phyloP scores from a whole-genome alignment of 2,329 filamentous ascomycete species.

The Sarocladium brachiariae region DNA sequence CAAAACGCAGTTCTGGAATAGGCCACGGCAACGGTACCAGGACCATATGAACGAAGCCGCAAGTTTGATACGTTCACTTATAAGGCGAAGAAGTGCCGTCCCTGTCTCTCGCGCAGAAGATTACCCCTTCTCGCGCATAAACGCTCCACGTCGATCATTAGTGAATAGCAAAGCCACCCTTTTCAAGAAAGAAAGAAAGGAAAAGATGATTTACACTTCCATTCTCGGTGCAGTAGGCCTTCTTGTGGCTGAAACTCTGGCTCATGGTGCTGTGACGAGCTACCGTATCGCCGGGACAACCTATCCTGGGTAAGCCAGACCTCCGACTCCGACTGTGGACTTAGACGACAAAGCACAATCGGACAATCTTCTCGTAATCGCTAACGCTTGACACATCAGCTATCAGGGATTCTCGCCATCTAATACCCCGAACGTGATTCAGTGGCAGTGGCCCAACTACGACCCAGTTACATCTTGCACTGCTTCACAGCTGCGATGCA shows the following conservation, averaged over 20 bases:
- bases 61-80: neutral
- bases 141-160: too few relatives aligned
- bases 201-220: constrained; percentile 3
- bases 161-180: too few relatives aligned
- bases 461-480: constrained; percentile 43
- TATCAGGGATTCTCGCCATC: constrained; percentile 43
- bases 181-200: too few relatives aligned
- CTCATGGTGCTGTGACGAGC: constrained; percentile 36
- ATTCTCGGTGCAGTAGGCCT: constrained; percentile 13
- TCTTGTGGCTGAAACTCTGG: constrained; percentile 21
- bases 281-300: constrained; percentile 38
- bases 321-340: too few relatives aligned
- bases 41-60: neutral
- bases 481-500: constrained; percentile 48
- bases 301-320: constrained; percentile 32
- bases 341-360: too few relatives aligned
- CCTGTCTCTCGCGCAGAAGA: neutral
- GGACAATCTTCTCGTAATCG: too few relatives aligned
- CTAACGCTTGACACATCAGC: constrained; percentile 5
- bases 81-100: neutral
- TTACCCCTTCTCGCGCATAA: too few relatives aligned
- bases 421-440: constrained; percentile 43
- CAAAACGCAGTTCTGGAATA: neutral
- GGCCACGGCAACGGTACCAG: neutral
- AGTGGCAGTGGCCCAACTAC: constrained; percentile 52